A percentile compares a stretch with the other conserved stretches of the same genome.
Evolutionary conservation across 1,284 basidiomycete genomes (phyloP).

Genomic region (Tremellales sp.): DNA sequence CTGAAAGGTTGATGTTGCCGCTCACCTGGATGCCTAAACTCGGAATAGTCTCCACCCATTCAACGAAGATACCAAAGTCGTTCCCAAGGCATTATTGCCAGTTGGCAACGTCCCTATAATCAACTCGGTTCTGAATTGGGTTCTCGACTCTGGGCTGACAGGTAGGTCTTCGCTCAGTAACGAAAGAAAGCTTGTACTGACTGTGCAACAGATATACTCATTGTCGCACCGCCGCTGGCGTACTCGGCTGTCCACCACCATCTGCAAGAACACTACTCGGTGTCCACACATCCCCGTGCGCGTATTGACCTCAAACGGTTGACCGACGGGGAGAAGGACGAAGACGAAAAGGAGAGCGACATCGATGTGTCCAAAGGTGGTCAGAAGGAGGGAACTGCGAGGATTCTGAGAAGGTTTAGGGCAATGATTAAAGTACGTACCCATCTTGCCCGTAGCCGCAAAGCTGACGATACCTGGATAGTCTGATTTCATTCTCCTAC

Average conservation of each 20-base stretch:
- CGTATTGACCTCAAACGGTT: constrained; percentile 34
- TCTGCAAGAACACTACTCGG: constrained; percentile 50
- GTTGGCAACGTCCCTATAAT: constrained; percentile 83
- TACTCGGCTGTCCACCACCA: constrained; percentile 72
- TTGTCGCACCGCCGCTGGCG: constrained; percentile 75
- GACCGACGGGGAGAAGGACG: constrained; percentile 39
- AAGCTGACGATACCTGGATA: no score
- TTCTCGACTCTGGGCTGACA: constrained; percentile 78
- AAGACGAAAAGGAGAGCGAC: constrained; percentile 30
- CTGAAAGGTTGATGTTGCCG: not conserved
- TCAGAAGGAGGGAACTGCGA: constrained; percentile 42
- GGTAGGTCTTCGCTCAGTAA: constrained; percentile 53
- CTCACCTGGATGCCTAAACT: constrained; percentile 4
- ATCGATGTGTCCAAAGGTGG: constrained; percentile 4
- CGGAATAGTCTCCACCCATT: constrained; percentile 43
- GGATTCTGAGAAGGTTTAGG: constrained; percentile 44
- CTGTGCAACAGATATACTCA: constrained; percentile 63
- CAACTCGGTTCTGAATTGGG: constrained; percentile 77
- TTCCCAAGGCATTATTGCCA: constrained; percentile 72
- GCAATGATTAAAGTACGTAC: constrained; percentile 38
- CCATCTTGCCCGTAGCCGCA: no score
- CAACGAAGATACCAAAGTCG: constrained; percentile 42
- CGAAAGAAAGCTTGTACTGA: not conserved
- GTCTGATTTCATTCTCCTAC: constrained; percentile 82
- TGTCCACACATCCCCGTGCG: constrained; percentile 26